Conservation (phyloP, 345 rosid species). For the Ceriops zippeliana region DNA sequence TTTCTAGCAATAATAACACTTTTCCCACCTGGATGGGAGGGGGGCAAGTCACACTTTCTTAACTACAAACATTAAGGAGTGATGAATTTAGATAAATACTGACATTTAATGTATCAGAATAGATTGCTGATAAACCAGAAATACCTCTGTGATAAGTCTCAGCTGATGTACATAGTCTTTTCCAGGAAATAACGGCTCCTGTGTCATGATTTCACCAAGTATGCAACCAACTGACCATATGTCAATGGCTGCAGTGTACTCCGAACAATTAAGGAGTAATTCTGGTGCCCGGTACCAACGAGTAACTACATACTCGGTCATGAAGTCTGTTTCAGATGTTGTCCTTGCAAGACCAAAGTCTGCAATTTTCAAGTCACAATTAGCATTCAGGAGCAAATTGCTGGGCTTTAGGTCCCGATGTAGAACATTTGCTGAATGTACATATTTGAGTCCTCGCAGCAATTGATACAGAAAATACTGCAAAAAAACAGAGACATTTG, state of each 20-base stretch:
- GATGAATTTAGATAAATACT: not conserved
- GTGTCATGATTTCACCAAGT: constrained; percentile 86
- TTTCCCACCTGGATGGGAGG: too few species aligned
- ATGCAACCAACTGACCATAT: constrained; percentile 99
- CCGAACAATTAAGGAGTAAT: constrained; percentile 94
- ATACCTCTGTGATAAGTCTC: constrained; percentile 91
- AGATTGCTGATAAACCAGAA: constrained; percentile 4
- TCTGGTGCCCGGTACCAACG: constrained; percentile 99
- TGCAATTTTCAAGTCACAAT: constrained; percentile 92
- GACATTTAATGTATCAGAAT: not conserved
- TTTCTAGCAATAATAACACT: not conserved
- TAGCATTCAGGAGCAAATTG: constrained; percentile 83
- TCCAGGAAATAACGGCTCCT: constrained; percentile 89
- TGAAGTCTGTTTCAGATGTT: constrained; percentile 96
- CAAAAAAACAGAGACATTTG: constrained; percentile 26
- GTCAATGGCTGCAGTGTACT: constrained; percentile 96
- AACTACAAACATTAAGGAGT: constrained; percentile 2
- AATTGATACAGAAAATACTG: constrained; percentile 96
- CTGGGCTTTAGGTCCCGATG: constrained; percentile 97
- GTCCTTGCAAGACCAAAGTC: constrained; percentile 98
- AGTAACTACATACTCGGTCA: constrained; percentile 98
- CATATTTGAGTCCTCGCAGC: constrained; percentile 90
- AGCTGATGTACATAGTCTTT: constrained; percentile 96
- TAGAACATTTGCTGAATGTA: constrained; percentile 86
- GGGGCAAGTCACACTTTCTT: too few species aligned